Evolutionary conservation across 1,284 basidiomycete species (phyloP).

Genomic region (Tylopilus sp.): DNA sequence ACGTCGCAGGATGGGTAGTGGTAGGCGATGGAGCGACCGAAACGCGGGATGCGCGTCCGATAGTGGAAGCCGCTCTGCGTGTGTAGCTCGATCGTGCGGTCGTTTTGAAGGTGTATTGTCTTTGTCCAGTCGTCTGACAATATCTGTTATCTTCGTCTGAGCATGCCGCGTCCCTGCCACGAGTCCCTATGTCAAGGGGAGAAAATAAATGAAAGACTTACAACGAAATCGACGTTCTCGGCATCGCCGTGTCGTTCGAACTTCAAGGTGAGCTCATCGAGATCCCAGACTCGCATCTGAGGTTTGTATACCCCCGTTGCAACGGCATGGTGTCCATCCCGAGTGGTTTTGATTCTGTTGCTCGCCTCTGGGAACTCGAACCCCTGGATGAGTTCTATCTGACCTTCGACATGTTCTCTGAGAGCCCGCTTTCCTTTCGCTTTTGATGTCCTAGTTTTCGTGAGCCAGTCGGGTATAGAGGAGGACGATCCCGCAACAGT

Average conservation of each 20-base stretch:
- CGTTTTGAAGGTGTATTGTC: slow-evolving; percentile 93
- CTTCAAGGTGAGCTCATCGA: slow-evolving; percentile 90
- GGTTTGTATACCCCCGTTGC: slow-evolving; percentile 99
- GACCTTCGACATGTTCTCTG: slow-evolving; percentile 69
- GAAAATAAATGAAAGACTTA: slow-evolving; percentile 43
- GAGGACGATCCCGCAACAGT: slow-evolving; percentile 79
- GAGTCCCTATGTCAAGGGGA: neutral
- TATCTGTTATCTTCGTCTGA: slow-evolving; percentile 51
- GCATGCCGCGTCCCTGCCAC: neutral
- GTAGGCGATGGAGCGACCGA: slow-evolving; percentile 90
- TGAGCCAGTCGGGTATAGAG: slow-evolving; percentile 86
- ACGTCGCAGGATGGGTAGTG: slow-evolving; percentile 84
- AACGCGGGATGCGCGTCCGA: slow-evolving; percentile 88
- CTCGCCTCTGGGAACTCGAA: slow-evolving; percentile 98
- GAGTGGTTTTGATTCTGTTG: slow-evolving; percentile 86
- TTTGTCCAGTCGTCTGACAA: slow-evolving; percentile 99
- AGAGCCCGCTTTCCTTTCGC: slow-evolving; percentile 55
- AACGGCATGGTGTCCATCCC: slow-evolving; percentile 89
- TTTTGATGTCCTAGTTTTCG: slow-evolving; percentile 59
- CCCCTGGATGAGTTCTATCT: slow-evolving; percentile 88
- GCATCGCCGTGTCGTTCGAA: slow-evolving; percentile 96
- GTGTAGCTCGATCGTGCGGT: slow-evolving; percentile 93
- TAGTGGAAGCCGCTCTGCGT: slow-evolving; percentile 94
- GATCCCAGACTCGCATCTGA: slow-evolving; percentile 94
- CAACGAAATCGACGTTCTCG: slow-evolving; percentile 97